Base-by-base conservation (phyloP, 495 filamentous ascomycete genomes). In the Talaromyces nanjingensis region DNA sequence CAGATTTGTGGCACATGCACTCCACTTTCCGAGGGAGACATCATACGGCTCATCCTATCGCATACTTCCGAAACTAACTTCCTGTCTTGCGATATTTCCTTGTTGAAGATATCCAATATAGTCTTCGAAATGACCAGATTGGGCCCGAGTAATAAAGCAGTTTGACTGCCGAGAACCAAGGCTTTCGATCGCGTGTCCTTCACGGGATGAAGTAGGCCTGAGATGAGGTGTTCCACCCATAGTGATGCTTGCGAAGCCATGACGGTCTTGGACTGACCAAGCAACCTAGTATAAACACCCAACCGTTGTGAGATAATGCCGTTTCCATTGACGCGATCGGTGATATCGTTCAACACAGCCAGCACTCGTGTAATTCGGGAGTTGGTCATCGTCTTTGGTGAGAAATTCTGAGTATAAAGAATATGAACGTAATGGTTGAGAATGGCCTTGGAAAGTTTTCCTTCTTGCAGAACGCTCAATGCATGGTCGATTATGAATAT, bases 1-100 rank as follows among this genome's bases (percentile, higher is more conserved):
- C 93, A 98, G 33, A 97, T 89, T 61, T 91, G 87, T 6, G 94
- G 92, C n/a, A 94, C 91, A 63, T 85, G 81, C 0, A 79, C 70
- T 24, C 80, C 79, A 9, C 84, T 84, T n/a, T 87, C 81, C 52
- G 86, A 83, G 47, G 85, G 81, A 25, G 81, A 78, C 45, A 89
- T 74, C 84, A 96, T 89, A n/a, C 83, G 74, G 54, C 76, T 80
- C 65, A 97, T 81, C n/a, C 84, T 83, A 47, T 86, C 77, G 8
- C 81, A 80, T 58, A 92, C 83, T 68, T 84, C 85, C 2, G 88
- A 81, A 20, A 85, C 78, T 27, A 86, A 77, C 55, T 86, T 90
- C 45, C 80, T 79, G 14, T 80, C 82, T 24, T 87, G 83, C 1
- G 84, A 80, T 11, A 80, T 65, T 14, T 80, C 68, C 2, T 77